A percentile compares a stretch with the other conserved stretches of the same genome.
Evolutionary conservation across 1,139 yeast species (phyloP).

Genomic region (Wickerhamomyces sp.): DNA sequence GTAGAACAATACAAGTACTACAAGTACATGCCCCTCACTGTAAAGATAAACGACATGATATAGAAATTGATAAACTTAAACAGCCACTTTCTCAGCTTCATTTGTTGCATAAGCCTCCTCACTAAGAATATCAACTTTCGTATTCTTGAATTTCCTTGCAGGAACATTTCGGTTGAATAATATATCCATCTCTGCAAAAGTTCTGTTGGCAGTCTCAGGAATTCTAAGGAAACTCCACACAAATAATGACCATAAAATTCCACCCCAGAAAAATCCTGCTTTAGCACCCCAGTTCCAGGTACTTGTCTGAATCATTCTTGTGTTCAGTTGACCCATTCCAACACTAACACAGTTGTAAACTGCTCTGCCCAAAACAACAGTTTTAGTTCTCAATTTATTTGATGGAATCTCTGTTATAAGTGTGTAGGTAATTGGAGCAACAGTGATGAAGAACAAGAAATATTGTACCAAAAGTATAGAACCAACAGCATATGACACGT

Average conservation of each 20-base stretch:
- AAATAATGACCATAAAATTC: constrained; percentile 27
- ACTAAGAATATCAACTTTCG: constrained; percentile 1
- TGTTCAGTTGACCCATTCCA: constrained; percentile 26
- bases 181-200: constrained; percentile 34
- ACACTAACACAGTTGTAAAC: constrained; percentile 29
- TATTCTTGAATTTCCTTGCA: constrained; percentile 24
- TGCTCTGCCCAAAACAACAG: constrained; percentile 31
- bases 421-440: constrained; percentile 32
- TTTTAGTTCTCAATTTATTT: constrained; percentile 31
- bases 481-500: constrained; percentile 16
- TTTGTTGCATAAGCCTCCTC: constrained; percentile 1
- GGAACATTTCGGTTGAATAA: constrained; percentile 27
- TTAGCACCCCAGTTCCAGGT: constrained; percentile 40
- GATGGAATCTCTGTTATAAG: constrained; percentile 35
- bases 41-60: too few species aligned
- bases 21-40: too few species aligned
- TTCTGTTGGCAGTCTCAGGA: constrained; percentile 36
- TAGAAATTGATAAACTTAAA: too few species aligned
- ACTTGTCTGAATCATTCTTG: constrained; percentile 38
- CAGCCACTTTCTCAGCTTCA: too few species aligned
- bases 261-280: constrained; percentile 5
- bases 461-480: constrained; percentile 29
- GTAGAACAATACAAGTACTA: too few species aligned
- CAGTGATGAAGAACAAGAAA: constrained; percentile 23
- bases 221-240: constrained; percentile 34